Base-by-base conservation (phyloP, 2,329 filamentous ascomycete genomes). In the Beauveria varroae region DNA sequence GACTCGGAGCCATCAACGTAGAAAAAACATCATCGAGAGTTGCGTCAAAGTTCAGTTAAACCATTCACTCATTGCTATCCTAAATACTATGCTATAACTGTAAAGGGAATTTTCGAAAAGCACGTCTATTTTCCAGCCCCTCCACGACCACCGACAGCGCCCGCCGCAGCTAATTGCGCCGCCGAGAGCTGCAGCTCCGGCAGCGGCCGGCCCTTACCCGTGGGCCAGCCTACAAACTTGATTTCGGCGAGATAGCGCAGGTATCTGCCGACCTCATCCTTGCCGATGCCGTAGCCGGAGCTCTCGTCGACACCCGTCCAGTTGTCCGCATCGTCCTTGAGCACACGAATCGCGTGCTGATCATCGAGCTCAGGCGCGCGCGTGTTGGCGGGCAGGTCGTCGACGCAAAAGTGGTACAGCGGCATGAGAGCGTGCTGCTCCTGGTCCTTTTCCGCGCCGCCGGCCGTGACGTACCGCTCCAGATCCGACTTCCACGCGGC, bases 331-430 rank as follows among this genome's bases (percentile, higher is more conserved):
- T 93, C 88, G 3, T 80, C 79, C 69, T 82, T 82, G 26, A 96
- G 78, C 0, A 87, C 82, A 2, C 77, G 75, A 1, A 83, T 79
- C 0, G 90, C 84, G 68, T 95, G 91, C 3, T 68, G 50, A 28
- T 71, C 87, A 64, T 88, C 84, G n/a, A 91, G 78, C 68, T 89
- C 86, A 0, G 87, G 87, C 0, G 88, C 87, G 62, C 84, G 84
- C 40, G 87, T 89, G 65, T 85, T 84, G 30, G 79, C 79, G 0
- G 87, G 88, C 5, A 91, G 77, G 70, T 91, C 83, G 2, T 81
- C 82, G 0, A 83, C 86, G 16, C 87, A 86, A 73, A 91, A 88
- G 71, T 91, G 87, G 70, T 86, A 89, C 3, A 91, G 82, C 1
- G 88, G 88, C 73, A 89, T 68, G 12, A 73, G 67, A 4, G 71